These are phyloP conservation scores for Apiospora saccharicola DNA, from an alignment of 2,329 filamentous ascomycete species.

Conservation along the genomic window DNA sequence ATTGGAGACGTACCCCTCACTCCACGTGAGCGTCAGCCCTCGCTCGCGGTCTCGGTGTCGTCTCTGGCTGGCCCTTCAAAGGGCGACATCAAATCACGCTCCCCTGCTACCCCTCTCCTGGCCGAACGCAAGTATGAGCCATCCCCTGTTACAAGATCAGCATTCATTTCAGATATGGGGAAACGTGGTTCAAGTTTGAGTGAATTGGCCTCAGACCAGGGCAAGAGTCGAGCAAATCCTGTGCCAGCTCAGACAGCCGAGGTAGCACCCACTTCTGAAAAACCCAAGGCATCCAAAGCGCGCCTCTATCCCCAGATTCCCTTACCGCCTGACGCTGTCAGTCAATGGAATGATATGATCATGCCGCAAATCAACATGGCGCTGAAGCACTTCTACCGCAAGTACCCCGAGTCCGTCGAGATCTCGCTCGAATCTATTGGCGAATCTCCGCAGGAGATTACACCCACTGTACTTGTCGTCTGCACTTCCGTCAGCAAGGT, in stretches of 20 bases:
- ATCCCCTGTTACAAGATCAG: no score
- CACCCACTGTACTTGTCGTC: slow-evolving; percentile 78
- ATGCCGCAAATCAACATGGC: slow-evolving; percentile 78
- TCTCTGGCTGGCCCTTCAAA: slow-evolving; percentile 28
- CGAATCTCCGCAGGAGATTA: slow-evolving; percentile 69
- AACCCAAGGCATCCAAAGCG: slow-evolving; percentile 49
- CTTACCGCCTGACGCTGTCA: slow-evolving; percentile 66
- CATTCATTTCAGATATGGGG: not conserved
- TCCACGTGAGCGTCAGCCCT: slow-evolving; percentile 27
- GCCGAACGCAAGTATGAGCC: slow-evolving; percentile 24
- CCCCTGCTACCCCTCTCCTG: slow-evolving; percentile 22
- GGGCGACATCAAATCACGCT: slow-evolving; percentile 9
- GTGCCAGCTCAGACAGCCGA: not conserved
- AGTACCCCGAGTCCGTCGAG: slow-evolving; percentile 78
- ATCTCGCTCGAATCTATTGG: slow-evolving; percentile 81
- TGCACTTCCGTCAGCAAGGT: slow-evolving; percentile 79
- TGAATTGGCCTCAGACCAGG: not conserved
- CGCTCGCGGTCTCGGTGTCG: slow-evolving; percentile 26
- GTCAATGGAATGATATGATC: slow-evolving; percentile 74
- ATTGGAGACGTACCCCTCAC: slow-evolving; percentile 27
- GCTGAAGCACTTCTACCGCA: slow-evolving; percentile 74
- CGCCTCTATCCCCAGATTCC: slow-evolving; percentile 67
- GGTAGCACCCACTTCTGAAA: slow-evolving; percentile 27
- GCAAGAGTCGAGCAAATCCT: not conserved
- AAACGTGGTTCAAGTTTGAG: not conserved